Base-by-base conservation (phyloP, 495 filamentous ascomycete species). In the Acidiella bohemica region DNA sequence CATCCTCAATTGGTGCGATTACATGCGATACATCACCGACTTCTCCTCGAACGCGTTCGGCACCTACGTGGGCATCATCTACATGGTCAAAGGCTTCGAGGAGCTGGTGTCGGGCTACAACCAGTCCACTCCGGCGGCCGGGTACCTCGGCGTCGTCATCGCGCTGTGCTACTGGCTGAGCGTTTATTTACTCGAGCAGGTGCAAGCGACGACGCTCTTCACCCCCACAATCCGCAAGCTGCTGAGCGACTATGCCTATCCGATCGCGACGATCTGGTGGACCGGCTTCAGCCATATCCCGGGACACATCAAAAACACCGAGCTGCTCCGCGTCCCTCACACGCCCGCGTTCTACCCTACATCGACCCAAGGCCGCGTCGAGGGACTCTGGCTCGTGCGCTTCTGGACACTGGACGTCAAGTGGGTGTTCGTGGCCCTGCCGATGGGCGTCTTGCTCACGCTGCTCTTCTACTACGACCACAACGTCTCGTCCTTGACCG, bases 381-480 rank as follows among this genome's bases (percentile, higher is more conserved):
- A 16, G 7, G 31, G 31, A 19, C 7, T 34, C 31, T 96, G 88
- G 88, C 68, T 95, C 37, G 71, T 96, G 6, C 62, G 73, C 47
- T 93, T 96, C 58, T 95, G 88, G 88, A 71, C 88, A 46, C 71
- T 93, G 32, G 59, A 62, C 18, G 71, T 81, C 17, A 70, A 66
- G 0, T 75, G 87, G 51, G 68, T 95, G 10, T 94, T 93, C 54
- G 60, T 93, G 34, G 87, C 88, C 7, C 75, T 94, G 17, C 88
- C 88, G 0, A 90, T 94, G 58, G 86, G 81, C 0, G 51, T 93
- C 28, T 66, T 94, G 5, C 64, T 94, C 21, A 94, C 85, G 0
- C 77, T 93, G 19, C 62, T 94, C 16, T 94, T 95, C 56, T 94
- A 82, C 57, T 94, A 88, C 58, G 87, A 96, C 54, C 88, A 95